Percentiles rank a stretch among this genome's conserved stretches.
Evolutionary conservation across 148 eudicot species (phyloP).

Genomic region (Fagopyrum tataricum): DNA sequence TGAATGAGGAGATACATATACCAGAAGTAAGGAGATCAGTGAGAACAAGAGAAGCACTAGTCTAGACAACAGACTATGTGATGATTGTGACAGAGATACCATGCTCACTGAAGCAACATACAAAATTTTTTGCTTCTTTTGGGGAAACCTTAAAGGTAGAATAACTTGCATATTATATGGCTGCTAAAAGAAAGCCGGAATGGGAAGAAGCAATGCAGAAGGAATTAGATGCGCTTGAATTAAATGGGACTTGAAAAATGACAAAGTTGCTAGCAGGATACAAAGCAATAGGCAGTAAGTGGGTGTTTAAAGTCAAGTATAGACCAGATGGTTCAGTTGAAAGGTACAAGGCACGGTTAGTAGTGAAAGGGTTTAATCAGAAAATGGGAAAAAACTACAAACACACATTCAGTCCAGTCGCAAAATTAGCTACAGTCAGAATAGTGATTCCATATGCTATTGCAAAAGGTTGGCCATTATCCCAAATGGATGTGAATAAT

Average conservation of each 20-base stretch:
- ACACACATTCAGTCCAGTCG: too few relatives aligned
- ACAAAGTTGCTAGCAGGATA: not conserved
- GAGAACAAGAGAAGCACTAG: too few relatives aligned
- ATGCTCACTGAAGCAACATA: not conserved
- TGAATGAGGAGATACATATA: too few relatives aligned
- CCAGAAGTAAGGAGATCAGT: too few relatives aligned
- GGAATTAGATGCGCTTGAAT: not conserved
- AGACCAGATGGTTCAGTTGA: too few relatives aligned
- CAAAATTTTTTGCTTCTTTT: not conserved
- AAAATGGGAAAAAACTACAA: too few relatives aligned
- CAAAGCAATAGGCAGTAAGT: conserved; percentile 5
- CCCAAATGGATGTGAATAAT: not conserved
- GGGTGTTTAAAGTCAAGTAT: too few relatives aligned
- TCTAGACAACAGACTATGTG: not conserved
- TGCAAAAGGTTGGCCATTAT: not conserved
- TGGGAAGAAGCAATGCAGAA: not conserved
- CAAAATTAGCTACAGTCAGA: too few relatives aligned
- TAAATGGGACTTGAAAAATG: not conserved
- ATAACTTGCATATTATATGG: not conserved
- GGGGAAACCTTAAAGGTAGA: not conserved
- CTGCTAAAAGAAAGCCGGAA: not conserved
- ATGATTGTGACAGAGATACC: not conserved
- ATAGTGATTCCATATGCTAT: too few relatives aligned
- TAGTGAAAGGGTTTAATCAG: too few relatives aligned
- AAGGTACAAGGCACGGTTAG: too few relatives aligned